Conservation (phyloP, 2,329 filamentous ascomycete genomes). For the Aureobasidium musti region DNA sequence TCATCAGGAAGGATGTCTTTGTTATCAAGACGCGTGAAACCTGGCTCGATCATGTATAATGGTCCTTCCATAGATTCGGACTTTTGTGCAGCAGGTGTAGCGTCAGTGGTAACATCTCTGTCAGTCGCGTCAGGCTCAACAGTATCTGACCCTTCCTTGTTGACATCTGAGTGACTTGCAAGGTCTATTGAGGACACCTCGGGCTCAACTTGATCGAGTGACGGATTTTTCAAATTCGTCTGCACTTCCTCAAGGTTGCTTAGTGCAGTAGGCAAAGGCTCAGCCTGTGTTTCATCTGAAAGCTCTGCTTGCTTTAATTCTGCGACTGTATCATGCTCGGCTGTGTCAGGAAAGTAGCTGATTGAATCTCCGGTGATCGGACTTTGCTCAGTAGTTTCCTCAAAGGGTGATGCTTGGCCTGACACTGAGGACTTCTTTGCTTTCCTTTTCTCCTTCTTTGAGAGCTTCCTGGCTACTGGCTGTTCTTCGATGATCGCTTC, state of each 20-base stretch:
- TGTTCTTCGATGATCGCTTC: conserved; percentile 1
- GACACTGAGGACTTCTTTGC: neutral
- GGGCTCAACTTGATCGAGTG: neutral
- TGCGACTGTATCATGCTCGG: neutral
- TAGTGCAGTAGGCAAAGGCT: neutral
- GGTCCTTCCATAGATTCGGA: neutral
- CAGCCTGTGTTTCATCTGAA: neutral
- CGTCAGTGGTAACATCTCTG: no score
- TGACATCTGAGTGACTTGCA: neutral
- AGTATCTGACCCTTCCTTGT: no score
- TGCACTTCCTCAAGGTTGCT: neutral
- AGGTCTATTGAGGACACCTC: neutral
- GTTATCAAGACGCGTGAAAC: no score
- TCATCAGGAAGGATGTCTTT: neutral
- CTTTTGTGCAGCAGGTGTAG: neutral
- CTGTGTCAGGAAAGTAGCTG: neutral
- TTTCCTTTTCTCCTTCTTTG: conserved; percentile 19
- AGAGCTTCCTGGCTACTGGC: neutral
- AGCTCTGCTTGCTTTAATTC: neutral
- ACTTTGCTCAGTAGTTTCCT: neutral
- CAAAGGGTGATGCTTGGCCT: neutral
- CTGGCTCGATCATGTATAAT: neutral
- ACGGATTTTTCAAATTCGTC: neutral
- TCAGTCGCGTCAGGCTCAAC: neutral
- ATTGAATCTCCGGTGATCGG: neutral